Base-by-base conservation (phyloP, 108 stramenopile species). In the Nitzschia sp. region DNA sequence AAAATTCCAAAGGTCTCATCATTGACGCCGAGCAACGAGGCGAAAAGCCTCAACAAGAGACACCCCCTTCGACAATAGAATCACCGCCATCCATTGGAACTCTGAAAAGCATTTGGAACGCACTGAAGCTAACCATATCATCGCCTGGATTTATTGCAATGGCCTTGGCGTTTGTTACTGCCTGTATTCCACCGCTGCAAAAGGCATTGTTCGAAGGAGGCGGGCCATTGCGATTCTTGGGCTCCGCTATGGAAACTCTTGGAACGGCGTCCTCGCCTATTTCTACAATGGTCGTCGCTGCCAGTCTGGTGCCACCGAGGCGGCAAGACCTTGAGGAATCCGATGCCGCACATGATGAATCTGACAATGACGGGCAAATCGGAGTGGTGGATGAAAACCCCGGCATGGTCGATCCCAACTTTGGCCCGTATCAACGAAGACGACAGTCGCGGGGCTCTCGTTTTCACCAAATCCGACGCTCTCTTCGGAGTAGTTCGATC, bases 241-340 rank as follows among this genome's bases (percentile, higher is more conserved):
- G 90, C 11, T 78, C 81, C 3, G 85, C 90, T n/a, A 19, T 91
- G 30, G 85, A 91, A 56, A 72, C 84, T 45, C 63, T 91, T 21
- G 86, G 82, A 49, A 38, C 25, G 32, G 85, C 85, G 4, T 66
- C 76, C 25, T 59, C 81, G 1, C 59, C 77, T 35, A 70, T 91
- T 25, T 80, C 76, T 15, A 91, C 86, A 13, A 72, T 91, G 36
- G 68, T 91, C 30, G 82, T 84, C 3, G 86, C 86, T 4, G 90
- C 90, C 25, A 79, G 74, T 62, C 58, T 91, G 31, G 81, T 83
- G 2, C 79, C 82, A 19, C 67, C 63, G 32, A 33, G 56, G 25
- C 30, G 53, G 34, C 53, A 66, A 13, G 51, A 31, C 15, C 56
- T 58, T 2, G 32, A 54, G 49, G 49, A 26, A 25, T 30, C 57